Conservation (phyloP, 2,329 filamentous ascomycete genomes). For the Sporothrix euskadiensis region DNA sequence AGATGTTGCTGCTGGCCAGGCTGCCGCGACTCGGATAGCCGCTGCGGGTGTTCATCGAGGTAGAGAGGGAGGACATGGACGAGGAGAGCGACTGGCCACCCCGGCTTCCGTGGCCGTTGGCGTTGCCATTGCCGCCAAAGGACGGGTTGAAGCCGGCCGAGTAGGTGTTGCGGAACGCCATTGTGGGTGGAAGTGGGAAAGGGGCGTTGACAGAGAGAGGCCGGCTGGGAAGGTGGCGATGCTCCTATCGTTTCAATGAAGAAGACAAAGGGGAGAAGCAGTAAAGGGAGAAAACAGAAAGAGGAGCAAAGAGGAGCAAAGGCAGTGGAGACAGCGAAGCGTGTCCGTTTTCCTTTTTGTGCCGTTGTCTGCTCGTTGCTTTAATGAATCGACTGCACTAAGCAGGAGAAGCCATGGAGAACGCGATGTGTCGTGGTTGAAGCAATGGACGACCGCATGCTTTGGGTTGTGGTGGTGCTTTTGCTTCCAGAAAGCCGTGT, state of each 20-base stretch:
- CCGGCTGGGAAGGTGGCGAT: neutral
- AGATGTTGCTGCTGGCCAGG: slow-evolving; percentile 58
- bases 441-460: slow-evolving; percentile 13
- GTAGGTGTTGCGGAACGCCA: slow-evolving; percentile 50
- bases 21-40: slow-evolving; percentile 37
- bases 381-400: slow-evolving; percentile 18
- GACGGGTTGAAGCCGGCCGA: slow-evolving; percentile 50
- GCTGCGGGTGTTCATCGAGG: slow-evolving; percentile 63
- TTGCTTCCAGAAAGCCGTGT: neutral
- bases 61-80: slow-evolving; percentile 58
- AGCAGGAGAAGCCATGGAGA: slow-evolving; percentile 22
- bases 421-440: slow-evolving; percentile 22
- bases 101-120: slow-evolving; percentile 13
- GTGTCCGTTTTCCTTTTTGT: slow-evolving; percentile 3
- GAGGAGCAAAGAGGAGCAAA: neutral
- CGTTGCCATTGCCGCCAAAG: slow-evolving; percentile 45
- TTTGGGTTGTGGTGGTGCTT: neutral
- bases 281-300: neutral
- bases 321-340: slow-evolving; percentile 2
- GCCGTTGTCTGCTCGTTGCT: neutral
- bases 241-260: neutral
- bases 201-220: neutral
- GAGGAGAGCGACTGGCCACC: slow-evolving; percentile 50
- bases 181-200: slow-evolving; percentile 32
- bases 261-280: neutral